Conservation (phyloP, 1,139 yeast species). For the Debaryomyces sp. region DNA sequence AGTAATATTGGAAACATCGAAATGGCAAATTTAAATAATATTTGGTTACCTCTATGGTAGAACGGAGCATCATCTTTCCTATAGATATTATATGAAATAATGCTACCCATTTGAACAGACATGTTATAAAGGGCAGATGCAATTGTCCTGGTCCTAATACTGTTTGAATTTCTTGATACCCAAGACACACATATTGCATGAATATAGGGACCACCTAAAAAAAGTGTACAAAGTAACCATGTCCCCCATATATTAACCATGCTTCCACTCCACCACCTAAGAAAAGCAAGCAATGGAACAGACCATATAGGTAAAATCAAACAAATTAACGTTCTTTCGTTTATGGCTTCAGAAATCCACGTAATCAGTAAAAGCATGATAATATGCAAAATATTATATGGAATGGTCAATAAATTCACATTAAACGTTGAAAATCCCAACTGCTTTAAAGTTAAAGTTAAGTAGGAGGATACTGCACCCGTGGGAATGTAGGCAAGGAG, state of each 20-base stretch:
- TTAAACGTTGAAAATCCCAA: slow-evolving; percentile 60
- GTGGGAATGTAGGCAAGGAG: slow-evolving; percentile 47
- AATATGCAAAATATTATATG: slow-evolving; percentile 43
- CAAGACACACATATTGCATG: slow-evolving; percentile 48
- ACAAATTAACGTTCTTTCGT: slow-evolving; percentile 36
- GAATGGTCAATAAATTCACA: slow-evolving; percentile 59
- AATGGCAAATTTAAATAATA: slow-evolving; percentile 34
- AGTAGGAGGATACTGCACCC: slow-evolving; percentile 47
- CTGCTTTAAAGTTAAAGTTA: slow-evolving; percentile 52
- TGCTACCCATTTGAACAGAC: slow-evolving; percentile 54
- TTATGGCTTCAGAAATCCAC: slow-evolving; percentile 40
- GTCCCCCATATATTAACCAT: slow-evolving; percentile 54
- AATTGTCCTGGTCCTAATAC: slow-evolving; percentile 59
- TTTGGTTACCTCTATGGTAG: slow-evolving; percentile 53
- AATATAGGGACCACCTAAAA: slow-evolving; percentile 51
- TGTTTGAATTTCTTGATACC: slow-evolving; percentile 58
- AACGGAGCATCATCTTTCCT: slow-evolving; percentile 54
- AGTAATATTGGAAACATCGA: slow-evolving; percentile 13
- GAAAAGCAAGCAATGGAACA: slow-evolving; percentile 39
- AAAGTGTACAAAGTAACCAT: slow-evolving; percentile 49
- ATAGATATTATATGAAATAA: slow-evolving; percentile 54
- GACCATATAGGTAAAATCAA: slow-evolving; percentile 41
- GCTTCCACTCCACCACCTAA: slow-evolving; percentile 56
- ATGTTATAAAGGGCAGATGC: slow-evolving; percentile 62
- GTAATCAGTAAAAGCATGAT: slow-evolving; percentile 41